phyloP scores from a whole-genome alignment of 2,329 filamentous ascomycete genomes.

The Arthrobotrys entomopaga region DNA sequence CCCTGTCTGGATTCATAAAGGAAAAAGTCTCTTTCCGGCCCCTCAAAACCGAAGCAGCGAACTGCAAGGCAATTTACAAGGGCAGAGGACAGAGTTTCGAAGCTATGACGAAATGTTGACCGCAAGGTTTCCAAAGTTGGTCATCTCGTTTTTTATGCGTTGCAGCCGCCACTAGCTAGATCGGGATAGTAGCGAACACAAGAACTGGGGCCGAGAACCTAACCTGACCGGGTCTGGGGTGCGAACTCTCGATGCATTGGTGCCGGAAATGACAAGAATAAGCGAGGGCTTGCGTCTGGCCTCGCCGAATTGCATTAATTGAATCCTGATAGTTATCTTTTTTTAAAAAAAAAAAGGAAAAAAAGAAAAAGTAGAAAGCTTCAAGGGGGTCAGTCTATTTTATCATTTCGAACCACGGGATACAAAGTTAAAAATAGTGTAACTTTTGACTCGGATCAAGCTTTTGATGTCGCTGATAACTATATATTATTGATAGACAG shows the following conservation, averaged over 20 bases:
- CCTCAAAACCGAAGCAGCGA: background rate
- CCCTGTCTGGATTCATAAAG: background rate
- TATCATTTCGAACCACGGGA: too few species aligned
- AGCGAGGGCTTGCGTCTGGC: too few species aligned
- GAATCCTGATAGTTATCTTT: too few species aligned
- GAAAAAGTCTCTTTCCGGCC: background rate
- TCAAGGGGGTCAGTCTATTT: background rate
- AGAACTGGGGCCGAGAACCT: background rate
- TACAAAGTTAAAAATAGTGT: constrained; percentile 14
- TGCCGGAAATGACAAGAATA: too few species aligned
- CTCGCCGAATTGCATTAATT: too few species aligned
- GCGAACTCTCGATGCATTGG: too few species aligned
- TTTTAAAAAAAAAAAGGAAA: too few species aligned
- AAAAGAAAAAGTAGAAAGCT: too few species aligned
- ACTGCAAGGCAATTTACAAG: constrained; percentile 4
- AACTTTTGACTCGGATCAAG: constrained; percentile 10
- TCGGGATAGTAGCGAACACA: background rate
- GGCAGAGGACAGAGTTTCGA: constrained; percentile 46
- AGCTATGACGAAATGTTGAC: constrained; percentile 54
- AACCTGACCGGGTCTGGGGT: too few species aligned
- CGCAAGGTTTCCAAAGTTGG: constrained; percentile 20
- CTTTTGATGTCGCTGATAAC: background rate
- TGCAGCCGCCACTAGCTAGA: constrained; percentile 24
- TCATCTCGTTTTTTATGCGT: constrained; percentile 2
- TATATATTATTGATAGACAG: too few species aligned